Conservation (phyloP, 176 grass and related monocot species). For the Leersia perrieri region DNA sequence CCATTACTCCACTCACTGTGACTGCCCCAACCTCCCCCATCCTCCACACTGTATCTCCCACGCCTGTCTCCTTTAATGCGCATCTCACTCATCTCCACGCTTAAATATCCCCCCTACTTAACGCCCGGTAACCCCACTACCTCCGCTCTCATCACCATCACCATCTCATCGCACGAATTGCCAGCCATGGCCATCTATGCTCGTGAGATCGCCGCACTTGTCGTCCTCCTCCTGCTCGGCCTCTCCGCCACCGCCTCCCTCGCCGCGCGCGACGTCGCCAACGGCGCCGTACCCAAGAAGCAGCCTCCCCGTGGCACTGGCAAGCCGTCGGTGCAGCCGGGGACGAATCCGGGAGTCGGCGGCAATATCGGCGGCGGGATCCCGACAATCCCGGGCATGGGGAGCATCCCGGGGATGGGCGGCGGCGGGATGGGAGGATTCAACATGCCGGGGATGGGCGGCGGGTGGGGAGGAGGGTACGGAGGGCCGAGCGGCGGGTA, state of each 20-base stretch:
- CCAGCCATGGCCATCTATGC: neutral
- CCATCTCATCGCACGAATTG: no score
- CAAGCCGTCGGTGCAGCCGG: neutral
- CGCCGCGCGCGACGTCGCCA: slow-evolving; percentile 14
- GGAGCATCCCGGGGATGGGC: slow-evolving; percentile 45
- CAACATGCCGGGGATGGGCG: slow-evolving; percentile 50
- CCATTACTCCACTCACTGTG: neutral
- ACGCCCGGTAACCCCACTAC: neutral
- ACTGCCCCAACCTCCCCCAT: neutral
- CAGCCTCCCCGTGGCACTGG: neutral
- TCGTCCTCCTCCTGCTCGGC: slow-evolving; percentile 31
- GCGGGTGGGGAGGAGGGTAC: slow-evolving; percentile 82
- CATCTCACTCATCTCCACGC: neutral
- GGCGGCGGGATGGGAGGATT: slow-evolving; percentile 30
- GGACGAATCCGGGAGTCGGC: slow-evolving; percentile 1
- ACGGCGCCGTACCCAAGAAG: slow-evolving; percentile 5
- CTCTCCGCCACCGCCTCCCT: neutral
- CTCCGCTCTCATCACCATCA: no score
- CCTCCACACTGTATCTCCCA: neutral
- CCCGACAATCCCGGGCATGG: slow-evolving; percentile 56
- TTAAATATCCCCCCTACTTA: neutral
- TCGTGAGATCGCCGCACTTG: neutral
- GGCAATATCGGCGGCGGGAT: slow-evolving; percentile 4
- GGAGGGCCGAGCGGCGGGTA: slow-evolving; percentile 59
- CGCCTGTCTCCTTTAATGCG: neutral